A percentile compares a stretch with the other conserved stretches of the same genome.
phyloP scores from a whole-genome alignment of 2,329 filamentous ascomycete genomes.

The Cladosporium sp. region DNA sequence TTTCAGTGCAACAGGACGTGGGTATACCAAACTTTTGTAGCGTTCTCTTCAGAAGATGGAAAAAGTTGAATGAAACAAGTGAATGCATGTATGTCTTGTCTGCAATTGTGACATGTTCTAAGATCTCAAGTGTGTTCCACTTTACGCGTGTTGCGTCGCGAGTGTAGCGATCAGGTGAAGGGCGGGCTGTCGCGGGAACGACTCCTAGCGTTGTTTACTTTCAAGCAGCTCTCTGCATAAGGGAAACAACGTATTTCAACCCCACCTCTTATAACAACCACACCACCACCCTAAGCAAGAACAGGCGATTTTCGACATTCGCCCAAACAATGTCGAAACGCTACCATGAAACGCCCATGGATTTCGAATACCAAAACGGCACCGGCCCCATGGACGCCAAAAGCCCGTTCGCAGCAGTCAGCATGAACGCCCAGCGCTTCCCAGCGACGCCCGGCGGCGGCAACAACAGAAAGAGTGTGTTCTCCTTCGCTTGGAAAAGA shows the following conservation, averaged over 20 bases:
- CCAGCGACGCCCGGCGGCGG: slow-evolving; percentile 21
- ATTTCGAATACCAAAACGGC: slow-evolving; percentile 54
- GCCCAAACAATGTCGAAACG: slow-evolving; percentile 35
- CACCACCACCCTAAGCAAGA: not conserved
- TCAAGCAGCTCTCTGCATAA: slow-evolving; percentile 1
- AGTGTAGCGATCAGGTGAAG: not conserved
- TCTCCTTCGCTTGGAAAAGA: slow-evolving; percentile 10
- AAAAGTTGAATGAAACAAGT: not conserved
- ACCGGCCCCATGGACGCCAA: slow-evolving; percentile 47
- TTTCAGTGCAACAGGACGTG: not conserved
- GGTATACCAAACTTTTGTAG: slow-evolving; percentile 15
- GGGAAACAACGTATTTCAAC: slow-evolving; percentile 4
- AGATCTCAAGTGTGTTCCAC: not conserved
- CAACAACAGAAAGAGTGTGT: slow-evolving; percentile 35
- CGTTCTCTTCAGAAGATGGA: not conserved
- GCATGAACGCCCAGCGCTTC: slow-evolving; percentile 38
- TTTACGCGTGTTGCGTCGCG: slow-evolving; percentile 3
- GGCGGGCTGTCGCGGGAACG: slow-evolving; percentile 4
- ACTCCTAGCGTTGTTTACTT: slow-evolving; percentile 5
- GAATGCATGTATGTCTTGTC: slow-evolving; percentile 5
- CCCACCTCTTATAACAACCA: not conserved
- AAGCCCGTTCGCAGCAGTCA: slow-evolving; percentile 48
- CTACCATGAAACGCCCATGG: slow-evolving; percentile 51
- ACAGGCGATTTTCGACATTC: not conserved
- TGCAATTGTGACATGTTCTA: not conserved